Base-by-base conservation (phyloP, 441 rosid genomes). In the Arabidopsis lyrata region DNA sequence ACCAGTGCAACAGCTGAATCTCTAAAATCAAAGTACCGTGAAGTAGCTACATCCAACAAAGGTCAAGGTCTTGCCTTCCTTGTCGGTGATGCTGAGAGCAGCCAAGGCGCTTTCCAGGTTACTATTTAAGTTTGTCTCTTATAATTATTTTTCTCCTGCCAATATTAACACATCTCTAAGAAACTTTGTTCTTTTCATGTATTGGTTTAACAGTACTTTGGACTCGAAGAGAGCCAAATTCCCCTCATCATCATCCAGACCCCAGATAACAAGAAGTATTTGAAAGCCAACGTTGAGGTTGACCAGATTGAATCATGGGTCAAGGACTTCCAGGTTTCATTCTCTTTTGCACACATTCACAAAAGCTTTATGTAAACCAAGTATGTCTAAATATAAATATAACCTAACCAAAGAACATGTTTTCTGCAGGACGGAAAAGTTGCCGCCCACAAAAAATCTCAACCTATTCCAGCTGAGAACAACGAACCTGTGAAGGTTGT, bases 51-150 rank as follows among this genome's bases (percentile, higher is more conserved):
- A 77, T 84, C 90, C 79, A 83, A 79, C 86, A 95, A 81, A 79
- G 95, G 92, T 72, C 75, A 86, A 63, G 93, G 81, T 70, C 63
- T 90, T 60, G 29, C 81, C 70, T 95, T 95, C 82, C 82, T 95
- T 83, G 16, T 91, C 77, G 99, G 98, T 81, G 97, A 95, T 77
- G 44, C 85, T 24, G 97, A 93, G 59, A 86, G 83, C 66, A 83
- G 95, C 87, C 86, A 93, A 85, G 89, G 84, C 73, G 98, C 95
- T 47, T 81, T 95, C 61, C 91, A 93, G 95, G 99, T 95, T 56
- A 10, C 87, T 77, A 11, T 68, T 39, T 35, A 27, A 53, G 8
- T 39, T 24, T 4, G 5, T 68, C 41, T 73, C 27, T 57, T 34
- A 18, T 31, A 71, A 12, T 73, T 42, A 27, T 60, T 54, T 54